A percentile compares a stretch with the other conserved stretches of the same genome.
Evolutionary conservation across 2,329 filamentous ascomycete genomes (phyloP).

Genomic region (Parastagonospora avenae): DNA sequence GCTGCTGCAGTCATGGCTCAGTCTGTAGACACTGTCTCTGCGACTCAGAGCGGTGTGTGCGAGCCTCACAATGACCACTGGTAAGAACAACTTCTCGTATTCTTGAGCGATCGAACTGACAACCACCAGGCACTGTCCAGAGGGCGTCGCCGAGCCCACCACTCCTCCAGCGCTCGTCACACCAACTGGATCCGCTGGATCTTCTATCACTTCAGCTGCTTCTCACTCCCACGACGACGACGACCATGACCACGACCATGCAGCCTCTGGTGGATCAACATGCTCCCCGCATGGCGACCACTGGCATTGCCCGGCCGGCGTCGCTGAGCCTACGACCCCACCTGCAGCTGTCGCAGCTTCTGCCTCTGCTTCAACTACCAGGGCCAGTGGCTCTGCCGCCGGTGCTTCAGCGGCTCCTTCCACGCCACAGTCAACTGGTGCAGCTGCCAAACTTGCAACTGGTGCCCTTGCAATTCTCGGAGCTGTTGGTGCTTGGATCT

Average conservation of each 20-base stretch:
- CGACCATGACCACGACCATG: conserved; percentile 26
- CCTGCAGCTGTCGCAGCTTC: conserved; percentile 11
- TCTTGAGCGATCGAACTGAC: neutral
- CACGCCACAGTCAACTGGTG: conserved; percentile 9
- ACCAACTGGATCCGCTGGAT: neutral
- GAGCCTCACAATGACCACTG: conserved; percentile 34
- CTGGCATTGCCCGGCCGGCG: conserved; percentile 34
- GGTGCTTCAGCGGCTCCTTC: conserved; percentile 8
- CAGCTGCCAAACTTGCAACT: conserved; percentile 5
- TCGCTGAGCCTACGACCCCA: conserved; percentile 27
- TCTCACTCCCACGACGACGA: conserved; percentile 23
- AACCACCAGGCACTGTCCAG: conserved; percentile 21
- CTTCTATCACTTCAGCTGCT: conserved; percentile 8
- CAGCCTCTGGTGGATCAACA: conserved; percentile 21
- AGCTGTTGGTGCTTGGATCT: conserved; percentile 12
- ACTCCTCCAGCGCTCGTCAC: conserved; percentile 10
- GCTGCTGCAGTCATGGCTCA: conserved; percentile 22
- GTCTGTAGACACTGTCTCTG: conserved; percentile 14
- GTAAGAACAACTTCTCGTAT: conserved; percentile 6
- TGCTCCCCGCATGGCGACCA: conserved; percentile 19
- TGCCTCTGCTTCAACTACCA: conserved; percentile 7
- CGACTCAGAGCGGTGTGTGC: conserved; percentile 22
- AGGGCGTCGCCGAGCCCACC: conserved; percentile 22
- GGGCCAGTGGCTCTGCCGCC: conserved; percentile 1
- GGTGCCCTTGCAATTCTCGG: conserved; percentile 7